A percentile compares a stretch with the other conserved stretches of the same genome.
These are phyloP conservation scores for Pyrus pyrifolia DNA, from an alignment of 306 rosid genomes.

Conservation along the genomic window DNA sequence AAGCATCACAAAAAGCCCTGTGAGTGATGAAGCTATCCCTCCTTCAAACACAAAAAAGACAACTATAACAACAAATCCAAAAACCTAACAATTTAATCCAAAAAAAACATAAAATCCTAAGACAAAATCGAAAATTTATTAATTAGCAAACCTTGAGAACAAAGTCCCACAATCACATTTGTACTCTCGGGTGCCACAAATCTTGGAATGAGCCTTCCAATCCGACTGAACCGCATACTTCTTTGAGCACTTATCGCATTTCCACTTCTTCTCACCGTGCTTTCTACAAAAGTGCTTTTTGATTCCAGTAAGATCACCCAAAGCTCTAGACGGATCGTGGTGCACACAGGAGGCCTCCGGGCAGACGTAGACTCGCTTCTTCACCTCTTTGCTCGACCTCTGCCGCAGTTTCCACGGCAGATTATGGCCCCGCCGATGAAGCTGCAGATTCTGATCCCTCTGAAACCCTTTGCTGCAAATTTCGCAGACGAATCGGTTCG, in stretches of 20 bases:
- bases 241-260: constrained; percentile 88
- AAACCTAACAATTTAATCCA: not conserved
- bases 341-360: constrained; percentile 81
- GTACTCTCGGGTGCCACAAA: constrained; percentile 87
- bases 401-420: constrained; percentile 91
- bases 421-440: constrained; percentile 83
- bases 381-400: constrained; percentile 70
- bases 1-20: constrained; percentile 89
- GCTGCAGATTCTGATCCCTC: constrained; percentile 95
- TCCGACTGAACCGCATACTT: constrained; percentile 95
- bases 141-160: constrained; percentile 50
- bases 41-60: constrained; percentile 34
- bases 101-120: not conserved
- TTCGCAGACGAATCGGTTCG: constrained; percentile 85
- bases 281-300: constrained; percentile 92
- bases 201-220: constrained; percentile 93
- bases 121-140: no score
- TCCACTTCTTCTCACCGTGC: constrained; percentile 98
- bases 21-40: constrained; percentile 94
- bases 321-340: constrained; percentile 82
- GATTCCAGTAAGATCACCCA: constrained; percentile 88
- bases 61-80: constrained; percentile 14
- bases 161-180: constrained; percentile 90
- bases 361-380: constrained; percentile 85
- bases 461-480: constrained; percentile 93